A percentile compares a stretch with the other conserved stretches of the same genome.
These are phyloP conservation scores for Rhynchospora breviuscula DNA, from an alignment of 176 grass and related monocot species.

Conservation along the genomic window DNA sequence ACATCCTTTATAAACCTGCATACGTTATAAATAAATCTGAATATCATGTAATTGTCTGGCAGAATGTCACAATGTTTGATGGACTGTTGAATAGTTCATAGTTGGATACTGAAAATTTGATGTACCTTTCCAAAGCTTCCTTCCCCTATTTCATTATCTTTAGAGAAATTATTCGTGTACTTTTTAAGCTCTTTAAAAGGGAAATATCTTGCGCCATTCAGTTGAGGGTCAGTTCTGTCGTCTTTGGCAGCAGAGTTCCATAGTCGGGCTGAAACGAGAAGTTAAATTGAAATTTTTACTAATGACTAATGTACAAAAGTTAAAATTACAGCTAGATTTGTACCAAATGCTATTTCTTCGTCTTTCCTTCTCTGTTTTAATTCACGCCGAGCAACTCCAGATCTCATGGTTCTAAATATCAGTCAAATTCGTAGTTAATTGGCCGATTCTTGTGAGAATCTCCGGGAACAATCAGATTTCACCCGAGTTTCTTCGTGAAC, in stretches of 20 bases:
- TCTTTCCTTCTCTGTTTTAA: neutral
- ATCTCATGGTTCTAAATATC: neutral
- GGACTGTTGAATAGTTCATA: neutral
- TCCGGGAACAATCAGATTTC: too few species aligned
- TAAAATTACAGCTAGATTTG: neutral
- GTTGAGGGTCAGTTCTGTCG: conserved; percentile 42
- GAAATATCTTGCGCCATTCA: conserved; percentile 69
- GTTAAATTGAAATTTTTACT: neutral
- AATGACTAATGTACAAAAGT: neutral
- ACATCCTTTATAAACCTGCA: conserved; percentile 62
- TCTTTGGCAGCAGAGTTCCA: conserved; percentile 36
- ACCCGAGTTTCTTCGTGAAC: too few species aligned
- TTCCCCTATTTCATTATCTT: conserved; percentile 44
- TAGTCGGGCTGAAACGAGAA: conserved; percentile 28
- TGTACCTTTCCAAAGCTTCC: conserved; percentile 73
- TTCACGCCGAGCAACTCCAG: neutral
- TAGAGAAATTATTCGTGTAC: conserved; percentile 59
- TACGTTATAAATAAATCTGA: neutral
- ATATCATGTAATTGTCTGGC: neutral
- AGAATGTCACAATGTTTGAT: neutral
- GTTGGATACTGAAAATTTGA: neutral
- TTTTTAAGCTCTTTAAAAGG: conserved; percentile 50
- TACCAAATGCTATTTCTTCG: neutral
- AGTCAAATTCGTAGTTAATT: too few species aligned
- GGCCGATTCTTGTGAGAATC: too few species aligned